Percentiles rank a stretch among this genome's conserved stretches.
Conservation (phyloP, 2,329 filamentous ascomycete genomes). For the Colletotrichum somersetense region DNA sequence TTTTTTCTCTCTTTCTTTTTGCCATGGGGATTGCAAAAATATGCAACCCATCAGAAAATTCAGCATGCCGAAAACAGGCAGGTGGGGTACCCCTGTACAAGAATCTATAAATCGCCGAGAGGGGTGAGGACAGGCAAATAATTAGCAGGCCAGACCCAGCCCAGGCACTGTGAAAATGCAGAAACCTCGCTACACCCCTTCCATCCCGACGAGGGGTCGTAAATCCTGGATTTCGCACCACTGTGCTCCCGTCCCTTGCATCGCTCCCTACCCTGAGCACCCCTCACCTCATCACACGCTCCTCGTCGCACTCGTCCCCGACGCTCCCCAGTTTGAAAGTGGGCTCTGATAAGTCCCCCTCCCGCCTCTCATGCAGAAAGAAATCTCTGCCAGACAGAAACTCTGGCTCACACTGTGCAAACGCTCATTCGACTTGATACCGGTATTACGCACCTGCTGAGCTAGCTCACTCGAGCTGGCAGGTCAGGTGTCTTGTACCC, state of each 20-base stretch:
- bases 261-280: constrained; percentile 35
- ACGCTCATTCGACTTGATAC: not conserved
- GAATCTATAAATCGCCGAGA: constrained; percentile 41
- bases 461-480: not conserved
- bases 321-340: constrained; percentile 20
- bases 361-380: constrained; percentile 12
- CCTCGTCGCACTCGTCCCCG: constrained; percentile 10
- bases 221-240: constrained; percentile 18
- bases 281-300: constrained; percentile 31
- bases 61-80: constrained; percentile 20
- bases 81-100: constrained; percentile 35
- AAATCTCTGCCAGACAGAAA: constrained; percentile 10
- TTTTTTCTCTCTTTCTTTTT: not conserved
- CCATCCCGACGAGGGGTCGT: constrained; percentile 29
- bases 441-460: constrained; percentile 8
- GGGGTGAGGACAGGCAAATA: constrained; percentile 21
- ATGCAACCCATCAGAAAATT: constrained; percentile 22
- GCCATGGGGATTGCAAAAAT: constrained; percentile 18
- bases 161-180: constrained; percentile 17
- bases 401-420: constrained; percentile 34
- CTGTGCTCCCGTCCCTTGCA: constrained; percentile 36
- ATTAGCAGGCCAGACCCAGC: constrained; percentile 29
- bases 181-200: constrained; percentile 14
- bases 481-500: too few relatives aligned
- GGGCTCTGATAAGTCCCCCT: constrained; percentile 32